Evolutionary conservation across 345 rosid species (phyloP).

Genomic region (Pugionium cornutum): DNA sequence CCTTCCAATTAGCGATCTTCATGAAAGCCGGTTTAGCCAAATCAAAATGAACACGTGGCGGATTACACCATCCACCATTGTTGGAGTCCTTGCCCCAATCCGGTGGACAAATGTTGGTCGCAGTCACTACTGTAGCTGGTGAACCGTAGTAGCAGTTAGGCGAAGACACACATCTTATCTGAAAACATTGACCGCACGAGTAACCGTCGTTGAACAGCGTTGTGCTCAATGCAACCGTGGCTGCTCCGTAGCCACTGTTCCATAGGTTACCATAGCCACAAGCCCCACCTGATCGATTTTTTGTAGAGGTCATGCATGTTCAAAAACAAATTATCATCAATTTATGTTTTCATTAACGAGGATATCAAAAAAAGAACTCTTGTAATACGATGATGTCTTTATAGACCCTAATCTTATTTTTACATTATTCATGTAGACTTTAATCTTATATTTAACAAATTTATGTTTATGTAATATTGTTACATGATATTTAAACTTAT

Average conservation of each 20-base stretch:
- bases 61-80: slow-evolving; percentile 80
- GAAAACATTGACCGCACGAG: slow-evolving; percentile 80
- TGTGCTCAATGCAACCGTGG: slow-evolving; percentile 79
- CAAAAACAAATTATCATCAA: too few relatives aligned
- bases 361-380: too few relatives aligned
- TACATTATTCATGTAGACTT: too few relatives aligned
- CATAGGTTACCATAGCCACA: slow-evolving; percentile 83
- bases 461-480: too few relatives aligned
- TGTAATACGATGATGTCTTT: too few relatives aligned
- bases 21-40: slow-evolving; percentile 61
- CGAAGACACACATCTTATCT: slow-evolving; percentile 60
- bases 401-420: too few relatives aligned
- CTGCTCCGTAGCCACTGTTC: slow-evolving; percentile 66
- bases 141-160: slow-evolving; percentile 55
- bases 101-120: slow-evolving; percentile 82
- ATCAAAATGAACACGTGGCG: slow-evolving; percentile 72
- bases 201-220: slow-evolving; percentile 71
- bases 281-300: slow-evolving; percentile 65
- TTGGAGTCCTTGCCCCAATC: slow-evolving; percentile 49
- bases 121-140: slow-evolving; percentile 60
- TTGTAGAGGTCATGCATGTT: too few relatives aligned
- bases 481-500: too few relatives aligned
- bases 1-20: slow-evolving; percentile 54
- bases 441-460: too few relatives aligned
- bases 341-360: too few relatives aligned